Percentiles rank a stretch among this genome's conserved stretches.
phyloP scores from a whole-genome alignment of 768 basidiomycete genomes.

The Leccinum uliginosum region DNA sequence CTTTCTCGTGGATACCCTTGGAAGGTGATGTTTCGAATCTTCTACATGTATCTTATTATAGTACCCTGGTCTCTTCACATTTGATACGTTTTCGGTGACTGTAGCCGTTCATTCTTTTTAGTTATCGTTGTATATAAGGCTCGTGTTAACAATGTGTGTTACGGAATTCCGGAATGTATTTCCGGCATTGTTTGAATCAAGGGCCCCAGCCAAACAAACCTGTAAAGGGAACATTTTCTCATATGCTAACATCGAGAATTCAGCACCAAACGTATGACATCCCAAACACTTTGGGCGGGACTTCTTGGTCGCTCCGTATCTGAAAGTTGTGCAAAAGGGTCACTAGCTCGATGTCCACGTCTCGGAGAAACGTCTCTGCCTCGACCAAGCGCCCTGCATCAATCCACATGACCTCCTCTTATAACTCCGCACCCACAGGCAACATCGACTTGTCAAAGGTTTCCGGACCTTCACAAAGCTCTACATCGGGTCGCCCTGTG shows the following conservation, averaged over 20 bases:
- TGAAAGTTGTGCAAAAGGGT: neutral
- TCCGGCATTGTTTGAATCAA: conserved; percentile 15
- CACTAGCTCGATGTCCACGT: conserved; percentile 22
- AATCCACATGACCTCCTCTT: conserved; percentile 7
- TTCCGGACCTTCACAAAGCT: conserved; percentile 15
- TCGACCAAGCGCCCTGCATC: conserved; percentile 18
- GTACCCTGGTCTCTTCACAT: conserved; percentile 1
- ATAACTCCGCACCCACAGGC: conserved; percentile 1
- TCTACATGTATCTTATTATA: neutral
- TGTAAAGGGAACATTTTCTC: conserved; percentile 16
- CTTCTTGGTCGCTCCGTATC: neutral
- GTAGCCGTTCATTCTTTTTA: neutral
- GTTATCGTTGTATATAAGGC: neutral
- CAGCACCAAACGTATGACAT: neutral
- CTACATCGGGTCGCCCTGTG: conserved; percentile 22
- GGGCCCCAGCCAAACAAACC: conserved; percentile 13
- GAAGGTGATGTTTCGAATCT: neutral
- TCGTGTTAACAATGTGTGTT: neutral
- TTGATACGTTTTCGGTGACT: neutral
- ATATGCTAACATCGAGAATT: conserved; percentile 1
- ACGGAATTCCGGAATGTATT: neutral
- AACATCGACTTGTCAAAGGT: conserved; percentile 15
- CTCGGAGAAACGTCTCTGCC: conserved; percentile 20
- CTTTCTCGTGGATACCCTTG: neutral
- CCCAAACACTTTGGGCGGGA: neutral